Conservation (phyloP, 345 rosid species). For the Raphanus raphanistrum region DNA sequence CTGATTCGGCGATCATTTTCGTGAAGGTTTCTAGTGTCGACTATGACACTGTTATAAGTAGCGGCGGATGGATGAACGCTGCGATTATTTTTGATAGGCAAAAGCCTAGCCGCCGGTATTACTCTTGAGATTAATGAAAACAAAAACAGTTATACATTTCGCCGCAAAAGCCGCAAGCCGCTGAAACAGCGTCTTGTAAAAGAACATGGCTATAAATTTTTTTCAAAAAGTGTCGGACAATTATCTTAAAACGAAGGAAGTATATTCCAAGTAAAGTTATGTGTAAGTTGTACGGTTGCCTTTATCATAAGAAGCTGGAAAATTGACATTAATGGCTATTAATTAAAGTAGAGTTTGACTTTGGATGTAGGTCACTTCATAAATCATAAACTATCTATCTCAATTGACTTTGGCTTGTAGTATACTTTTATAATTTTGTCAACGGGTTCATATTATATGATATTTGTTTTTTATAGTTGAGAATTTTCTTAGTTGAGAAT, state of each 20-base stretch:
- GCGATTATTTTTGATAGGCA: background rate
- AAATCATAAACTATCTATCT: background rate
- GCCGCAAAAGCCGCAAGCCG: background rate
- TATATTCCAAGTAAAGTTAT: background rate
- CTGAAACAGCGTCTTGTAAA: background rate
- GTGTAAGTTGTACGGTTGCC: background rate
- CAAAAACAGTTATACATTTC: background rate
- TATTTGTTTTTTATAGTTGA: slow-evolving; percentile 16
- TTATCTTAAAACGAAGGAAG: too few relatives aligned
- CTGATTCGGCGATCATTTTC: background rate
- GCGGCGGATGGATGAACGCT: background rate
- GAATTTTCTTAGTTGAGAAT: slow-evolving; percentile 4
- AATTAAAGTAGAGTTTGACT: slow-evolving; percentile 34
- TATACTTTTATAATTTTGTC: slow-evolving; percentile 7
- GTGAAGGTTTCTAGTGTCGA: background rate
- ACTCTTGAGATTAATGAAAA: background rate
- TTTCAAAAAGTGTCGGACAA: too few relatives aligned
- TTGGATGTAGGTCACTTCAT: slow-evolving; percentile 23
- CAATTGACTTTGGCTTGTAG: slow-evolving; percentile 21
- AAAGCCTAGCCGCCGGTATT: background rate
- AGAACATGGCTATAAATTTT: background rate
- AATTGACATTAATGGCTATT: slow-evolving; percentile 1
- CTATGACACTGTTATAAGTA: background rate
- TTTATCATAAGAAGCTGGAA: slow-evolving; percentile 17
- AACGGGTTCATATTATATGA: slow-evolving; percentile 13